Evolutionary conservation across 306 rosid genomes (phyloP), one percentile per base, ranked within the genome.

Genomic region (Amphicarpaea edgeworthii): DNA sequence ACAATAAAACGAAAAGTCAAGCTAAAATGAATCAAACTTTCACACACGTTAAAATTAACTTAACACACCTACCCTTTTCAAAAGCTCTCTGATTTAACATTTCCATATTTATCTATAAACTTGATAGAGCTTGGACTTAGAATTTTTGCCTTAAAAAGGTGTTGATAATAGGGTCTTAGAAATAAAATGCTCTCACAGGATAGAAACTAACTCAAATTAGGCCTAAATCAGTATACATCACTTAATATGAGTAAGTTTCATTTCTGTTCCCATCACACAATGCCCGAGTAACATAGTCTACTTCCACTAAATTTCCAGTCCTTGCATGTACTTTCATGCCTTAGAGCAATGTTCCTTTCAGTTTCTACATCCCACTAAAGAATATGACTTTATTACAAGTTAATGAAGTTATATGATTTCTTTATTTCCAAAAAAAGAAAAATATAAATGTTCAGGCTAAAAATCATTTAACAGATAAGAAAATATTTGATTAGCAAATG

Each of bases 291-390:
- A 15, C 58, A 72, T 17, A 23, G 26, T 64, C 42, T 30, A 72
- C 2, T 32, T 63, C 21, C 42, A 72, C 68, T 68, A 68, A 57
- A 53, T 53, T 20, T 58, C 16, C 71, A 46, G 70, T 69, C 17
- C 11, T 45, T 46, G 40, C 40, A 47, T 34, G 50, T 12, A 59
- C 10, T 69, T 68, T 32, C 63, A 58, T 26, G 77, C 15, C 57
- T 34, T 32, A 59, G 11, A 3, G 40, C 41, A 68, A 58, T 37
- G 63, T 19, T 47, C 49, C 10, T 45, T 38, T 51, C 40, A 49
- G 23, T 30, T 40, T 19, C 41, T 50, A 38, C 26, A 16, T 16
- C 43, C 14, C 20, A n/a, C 23, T 1, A 60, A 60, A 60, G 24
- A 60, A 60, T 15, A 16, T 32, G 14, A 57, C 12, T 21, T 17